A percentile compares a stretch with the other conserved stretches of the same genome.
Conservation (phyloP, 1,284 basidiomycete genomes). For the Blastosporella zonata region DNA sequence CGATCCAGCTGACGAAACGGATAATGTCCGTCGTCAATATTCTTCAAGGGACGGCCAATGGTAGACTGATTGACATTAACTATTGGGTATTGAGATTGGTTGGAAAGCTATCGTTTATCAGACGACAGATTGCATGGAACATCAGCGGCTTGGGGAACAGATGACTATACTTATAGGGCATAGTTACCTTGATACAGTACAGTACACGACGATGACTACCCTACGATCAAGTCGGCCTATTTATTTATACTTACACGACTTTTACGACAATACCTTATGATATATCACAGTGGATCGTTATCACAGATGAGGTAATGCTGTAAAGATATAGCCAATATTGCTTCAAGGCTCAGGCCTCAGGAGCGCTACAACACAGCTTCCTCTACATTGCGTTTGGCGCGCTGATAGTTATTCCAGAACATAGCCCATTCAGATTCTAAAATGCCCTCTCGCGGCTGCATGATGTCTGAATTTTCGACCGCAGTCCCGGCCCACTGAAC, state of each 20-base stretch:
- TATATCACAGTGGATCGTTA: too few species aligned
- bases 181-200: too few species aligned
- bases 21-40: conserved; percentile 18
- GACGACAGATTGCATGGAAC: conserved; percentile 19
- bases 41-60: conserved; percentile 7
- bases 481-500: conserved; percentile 52
- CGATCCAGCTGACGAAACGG: conserved; percentile 22
- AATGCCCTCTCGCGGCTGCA: conserved; percentile 41
- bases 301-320: too few species aligned
- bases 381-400: conserved; percentile 23
- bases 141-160: conserved; percentile 22
- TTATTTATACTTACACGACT: too few species aligned
- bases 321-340: too few species aligned
- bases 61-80: conserved; percentile 13
- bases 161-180: conserved; percentile 4
- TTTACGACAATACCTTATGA: not conserved
- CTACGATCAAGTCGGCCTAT: too few species aligned
- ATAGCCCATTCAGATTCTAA: conserved; percentile 57
- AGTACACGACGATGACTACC: too few species aligned
- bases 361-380: not conserved
- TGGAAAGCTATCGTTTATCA: conserved; percentile 17
- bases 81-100: conserved; percentile 20
- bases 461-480: conserved; percentile 31
- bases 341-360: too few species aligned
- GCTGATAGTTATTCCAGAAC: conserved; percentile 36